phyloP scores from a whole-genome alignment of 805 yeast species.

The Starmerella scarabaei region DNA sequence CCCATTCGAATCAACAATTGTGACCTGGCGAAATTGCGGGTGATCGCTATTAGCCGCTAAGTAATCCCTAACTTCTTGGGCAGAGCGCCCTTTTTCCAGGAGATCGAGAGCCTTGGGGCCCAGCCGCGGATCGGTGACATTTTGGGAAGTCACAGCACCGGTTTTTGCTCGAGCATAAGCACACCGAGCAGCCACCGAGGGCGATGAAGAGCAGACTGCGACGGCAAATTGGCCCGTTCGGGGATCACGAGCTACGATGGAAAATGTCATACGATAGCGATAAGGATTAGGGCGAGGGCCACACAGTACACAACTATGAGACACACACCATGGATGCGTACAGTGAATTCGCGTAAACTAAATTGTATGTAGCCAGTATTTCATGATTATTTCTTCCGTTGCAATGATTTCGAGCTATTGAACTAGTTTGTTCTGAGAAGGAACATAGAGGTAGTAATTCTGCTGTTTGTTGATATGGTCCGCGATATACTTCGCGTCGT shows the following conservation, averaged over 20 bases:
- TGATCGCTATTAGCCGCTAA: constrained; percentile 1
- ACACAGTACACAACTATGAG: too few relatives aligned
- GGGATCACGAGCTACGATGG: constrained; percentile 13
- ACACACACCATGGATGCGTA: too few relatives aligned
- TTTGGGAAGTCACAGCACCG: constrained; percentile 18
- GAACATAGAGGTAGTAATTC: constrained; percentile 3
- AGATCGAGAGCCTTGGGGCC: constrained; percentile 13
- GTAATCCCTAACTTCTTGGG: constrained; percentile 7
- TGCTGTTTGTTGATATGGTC: constrained; percentile 15
- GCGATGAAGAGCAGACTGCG: constrained; percentile 17
- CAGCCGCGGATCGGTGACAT: constrained; percentile 17
- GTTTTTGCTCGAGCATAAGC: constrained; percentile 16
- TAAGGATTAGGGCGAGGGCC: too few relatives aligned
- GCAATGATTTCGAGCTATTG: not conserved
- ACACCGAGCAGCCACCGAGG: constrained; percentile 17
- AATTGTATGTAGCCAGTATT: too few relatives aligned
- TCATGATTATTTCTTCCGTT: too few relatives aligned
- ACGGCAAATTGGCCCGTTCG: constrained; percentile 15
- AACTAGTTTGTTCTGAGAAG: not conserved
- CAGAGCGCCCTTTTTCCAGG: constrained; percentile 7
- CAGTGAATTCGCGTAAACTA: too few relatives aligned
- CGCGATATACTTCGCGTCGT: constrained; percentile 14
- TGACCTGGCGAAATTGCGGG: constrained; percentile 14
- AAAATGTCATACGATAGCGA: constrained; percentile 20
- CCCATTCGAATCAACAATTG: constrained; percentile 12